Evolutionary conservation across 139 green algal genomes (phyloP).

Genomic region (Yamagishiella unicocca): DNA sequence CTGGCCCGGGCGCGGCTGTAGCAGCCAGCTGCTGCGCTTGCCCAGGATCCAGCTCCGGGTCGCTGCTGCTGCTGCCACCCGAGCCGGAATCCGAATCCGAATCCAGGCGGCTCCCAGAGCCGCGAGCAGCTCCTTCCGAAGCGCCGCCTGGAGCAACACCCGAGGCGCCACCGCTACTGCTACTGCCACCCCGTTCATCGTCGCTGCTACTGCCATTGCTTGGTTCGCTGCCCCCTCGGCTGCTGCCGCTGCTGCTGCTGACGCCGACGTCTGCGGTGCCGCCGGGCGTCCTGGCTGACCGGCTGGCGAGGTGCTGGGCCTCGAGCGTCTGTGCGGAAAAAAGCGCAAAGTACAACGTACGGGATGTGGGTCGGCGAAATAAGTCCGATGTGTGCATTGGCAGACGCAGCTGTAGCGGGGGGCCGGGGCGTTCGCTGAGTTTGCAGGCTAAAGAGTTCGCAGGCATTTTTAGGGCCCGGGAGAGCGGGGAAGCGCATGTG

Average conservation of each 20-base stretch:
- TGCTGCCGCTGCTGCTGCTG: slow-evolving; percentile 32
- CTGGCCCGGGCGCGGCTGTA: not conserved
- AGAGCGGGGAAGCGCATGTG: no score
- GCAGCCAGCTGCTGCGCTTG: not conserved
- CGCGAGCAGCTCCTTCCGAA: not conserved
- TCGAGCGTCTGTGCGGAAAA: slow-evolving; percentile 30
- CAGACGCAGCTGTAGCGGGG: no score
- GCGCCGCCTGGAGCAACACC: not conserved
- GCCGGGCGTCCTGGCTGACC: not conserved
- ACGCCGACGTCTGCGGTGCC: not conserved
- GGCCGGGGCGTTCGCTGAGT: no score
- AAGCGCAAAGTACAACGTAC: not conserved
- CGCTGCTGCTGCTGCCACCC: slow-evolving; percentile 26
- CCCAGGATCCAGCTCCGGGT: slow-evolving; percentile 35
- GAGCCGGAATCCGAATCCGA: slow-evolving; percentile 10
- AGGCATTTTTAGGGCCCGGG: no score
- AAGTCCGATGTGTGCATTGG: no score
- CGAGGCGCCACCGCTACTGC: not conserved
- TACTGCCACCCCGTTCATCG: not conserved
- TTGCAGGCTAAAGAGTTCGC: no score
- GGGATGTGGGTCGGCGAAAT: no score
- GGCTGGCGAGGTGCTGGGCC: slow-evolving; percentile 27
- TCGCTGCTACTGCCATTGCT: not conserved
- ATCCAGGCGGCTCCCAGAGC: not conserved
- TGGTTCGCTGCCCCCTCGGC: not conserved